Evolutionary conservation across 176 grass and related monocot species (phyloP), one percentile per base, ranked within the genome.

Genomic region (Musa itinerans): DNA sequence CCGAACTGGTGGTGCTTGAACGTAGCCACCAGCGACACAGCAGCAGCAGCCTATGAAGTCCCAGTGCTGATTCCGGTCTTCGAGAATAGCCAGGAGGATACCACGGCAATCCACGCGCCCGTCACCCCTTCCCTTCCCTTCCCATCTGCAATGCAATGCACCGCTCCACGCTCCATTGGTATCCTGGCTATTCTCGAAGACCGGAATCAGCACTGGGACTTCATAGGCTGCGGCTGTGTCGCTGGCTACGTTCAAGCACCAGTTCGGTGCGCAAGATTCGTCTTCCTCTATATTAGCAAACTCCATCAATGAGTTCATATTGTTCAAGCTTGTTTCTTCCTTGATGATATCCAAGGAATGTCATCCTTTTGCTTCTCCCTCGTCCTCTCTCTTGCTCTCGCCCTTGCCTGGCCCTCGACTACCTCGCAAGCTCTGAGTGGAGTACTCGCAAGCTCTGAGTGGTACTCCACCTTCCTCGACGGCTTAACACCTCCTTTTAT

Each of bases 341-440:
- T 50, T 70, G 11, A 20, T 21, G 17, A 16, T 2, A 3, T 50
- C 68, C 2, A 20, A 68, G 26, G 26, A 34, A 17, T n/a, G 15
- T 49, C 81, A 89, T 86, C 77, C 75, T n/a, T 76, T 58, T 97
- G 81, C 85, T 93, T 93, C 82, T 93, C 90, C 85, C 54, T 91
- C 4, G 94, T 97, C 69, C 94, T 62, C 87, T 96, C 92, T 71
- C 92, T 85, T 24, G 92, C 92, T 78, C 92, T 85, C 78, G 90
- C 90, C 82, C 94, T 85, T 6, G 90, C 94, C 86, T 93, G 0
- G 88, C 84, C 78, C 94, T 76, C 48, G 83, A 63, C 69, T 97
- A 90, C 77, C n/a, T n/a, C n/a, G n/a, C n/a, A n/a, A n/a, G n/a
- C n/a, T n/a, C n/a, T n/a, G n/a, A n/a, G n/a, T n/a, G n/a, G n/a